Conservation (phyloP, 306 rosid genomes). For the Acacia confusa region DNA sequence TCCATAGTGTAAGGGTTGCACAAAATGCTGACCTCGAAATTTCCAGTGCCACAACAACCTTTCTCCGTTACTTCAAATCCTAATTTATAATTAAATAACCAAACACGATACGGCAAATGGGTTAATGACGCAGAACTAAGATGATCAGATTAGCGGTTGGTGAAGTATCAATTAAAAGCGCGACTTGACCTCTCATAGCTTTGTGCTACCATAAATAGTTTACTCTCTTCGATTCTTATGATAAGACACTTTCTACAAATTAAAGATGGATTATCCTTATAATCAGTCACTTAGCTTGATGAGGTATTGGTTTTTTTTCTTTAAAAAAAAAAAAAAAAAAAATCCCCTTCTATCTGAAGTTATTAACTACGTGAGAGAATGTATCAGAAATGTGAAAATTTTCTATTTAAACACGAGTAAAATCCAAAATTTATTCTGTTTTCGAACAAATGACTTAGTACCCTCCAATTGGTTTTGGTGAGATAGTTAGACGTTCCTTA, state of each 20-base stretch:
- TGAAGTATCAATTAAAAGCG: neutral
- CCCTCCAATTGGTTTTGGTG: neutral
- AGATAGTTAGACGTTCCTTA: neutral
- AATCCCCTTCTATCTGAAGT: too few relatives aligned
- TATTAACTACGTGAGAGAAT: too few relatives aligned
- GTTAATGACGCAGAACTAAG: neutral
- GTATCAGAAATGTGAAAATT: too few relatives aligned
- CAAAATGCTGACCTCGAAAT: slow-evolving; percentile 48
- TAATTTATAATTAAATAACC: slow-evolving; percentile 38
- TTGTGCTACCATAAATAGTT: neutral
- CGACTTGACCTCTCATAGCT: neutral
- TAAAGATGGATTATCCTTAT: neutral
- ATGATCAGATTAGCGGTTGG: neutral
- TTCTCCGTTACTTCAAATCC: slow-evolving; percentile 54
- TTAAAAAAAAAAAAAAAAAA: too few relatives aligned
- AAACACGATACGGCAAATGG: neutral
- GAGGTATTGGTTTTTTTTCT: neutral
- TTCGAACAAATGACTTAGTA: neutral
- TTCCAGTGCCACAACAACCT: slow-evolving; percentile 84
- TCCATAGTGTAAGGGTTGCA: slow-evolving; percentile 39
- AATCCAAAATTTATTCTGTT: too few relatives aligned
- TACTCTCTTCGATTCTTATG: neutral
- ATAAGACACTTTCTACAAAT: neutral
- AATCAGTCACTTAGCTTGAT: neutral
- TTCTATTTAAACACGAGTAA: too few relatives aligned